Conservation (phyloP, 768 basidiomycete species). For the Favolaschia claudopus region DNA sequence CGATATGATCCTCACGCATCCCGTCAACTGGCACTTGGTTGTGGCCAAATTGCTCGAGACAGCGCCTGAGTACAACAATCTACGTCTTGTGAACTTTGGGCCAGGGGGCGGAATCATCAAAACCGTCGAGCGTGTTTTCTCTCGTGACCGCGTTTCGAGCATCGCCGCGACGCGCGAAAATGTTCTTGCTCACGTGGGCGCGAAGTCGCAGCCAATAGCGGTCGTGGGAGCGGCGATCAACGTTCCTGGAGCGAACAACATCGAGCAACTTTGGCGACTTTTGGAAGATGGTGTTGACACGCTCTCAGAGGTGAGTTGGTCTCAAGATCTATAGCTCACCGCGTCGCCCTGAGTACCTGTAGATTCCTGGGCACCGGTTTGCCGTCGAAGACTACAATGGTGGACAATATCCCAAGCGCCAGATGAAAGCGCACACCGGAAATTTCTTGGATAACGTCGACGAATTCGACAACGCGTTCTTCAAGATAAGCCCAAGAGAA, state of each 20-base stretch:
- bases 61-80: not conserved
- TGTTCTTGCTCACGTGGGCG: constrained; percentile 4
- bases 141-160: constrained; percentile 18
- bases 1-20: constrained; percentile 57
- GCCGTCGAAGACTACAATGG: constrained; percentile 48
- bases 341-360: not conserved
- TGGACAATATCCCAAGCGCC: constrained; percentile 41
- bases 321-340: not conserved
- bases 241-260: constrained; percentile 60
- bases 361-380: constrained; percentile 74
- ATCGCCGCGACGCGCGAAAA: constrained; percentile 6
- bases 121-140: constrained; percentile 14
- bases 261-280: constrained; percentile 62
- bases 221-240: constrained; percentile 77
- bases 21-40: constrained; percentile 61
- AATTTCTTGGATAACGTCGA: constrained; percentile 69
- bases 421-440: constrained; percentile 61
- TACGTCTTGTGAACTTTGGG: constrained; percentile 42
- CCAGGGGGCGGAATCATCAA: constrained; percentile 41
- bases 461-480: constrained; percentile 74
- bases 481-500: constrained; percentile 77
- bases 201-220: constrained; percentile 63
- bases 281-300: constrained; percentile 65
- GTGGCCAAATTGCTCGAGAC: constrained; percentile 32
- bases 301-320: constrained; percentile 55